Conservation (phyloP, 805 yeast genomes). For the Starmera quercuum region DNA sequence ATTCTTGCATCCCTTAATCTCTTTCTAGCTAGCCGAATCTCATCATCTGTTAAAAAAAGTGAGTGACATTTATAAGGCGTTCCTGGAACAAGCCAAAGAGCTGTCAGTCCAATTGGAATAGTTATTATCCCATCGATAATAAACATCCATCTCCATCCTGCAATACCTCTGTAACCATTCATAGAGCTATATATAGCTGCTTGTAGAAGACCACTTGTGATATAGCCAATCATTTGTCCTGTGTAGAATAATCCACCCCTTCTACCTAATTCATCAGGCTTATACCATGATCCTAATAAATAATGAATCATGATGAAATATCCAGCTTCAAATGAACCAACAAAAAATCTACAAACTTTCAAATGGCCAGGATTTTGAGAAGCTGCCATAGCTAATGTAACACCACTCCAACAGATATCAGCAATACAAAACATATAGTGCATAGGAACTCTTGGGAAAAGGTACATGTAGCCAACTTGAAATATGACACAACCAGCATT, state of each 20-base stretch:
- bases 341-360: conserved; percentile 50
- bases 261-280: conserved; percentile 49
- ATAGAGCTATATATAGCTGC: conserved; percentile 33
- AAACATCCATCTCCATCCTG: conserved; percentile 64
- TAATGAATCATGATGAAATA: conserved; percentile 54
- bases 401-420: neutral
- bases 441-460: neutral
- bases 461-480: conserved; percentile 49
- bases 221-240: conserved; percentile 40
- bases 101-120: conserved; percentile 47
- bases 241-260: conserved; percentile 56
- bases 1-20: conserved; percentile 29
- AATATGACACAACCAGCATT: conserved; percentile 33
- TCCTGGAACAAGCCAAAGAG: conserved; percentile 54
- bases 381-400: neutral
- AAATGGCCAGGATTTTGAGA: neutral
- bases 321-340: conserved; percentile 62
- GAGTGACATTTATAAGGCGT: conserved; percentile 54
- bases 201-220: conserved; percentile 50
- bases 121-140: conserved; percentile 58
- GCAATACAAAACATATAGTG: conserved; percentile 3
- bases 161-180: conserved; percentile 35
- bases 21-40: conserved; percentile 42
- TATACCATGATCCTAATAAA: conserved; percentile 53
- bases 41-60: conserved; percentile 46